A percentile compares a stretch with the other conserved stretches of the same genome.
Evolutionary conservation across 2,329 filamentous ascomycete species (phyloP).

Genomic region (Myriosclerotinia curreyana): DNA sequence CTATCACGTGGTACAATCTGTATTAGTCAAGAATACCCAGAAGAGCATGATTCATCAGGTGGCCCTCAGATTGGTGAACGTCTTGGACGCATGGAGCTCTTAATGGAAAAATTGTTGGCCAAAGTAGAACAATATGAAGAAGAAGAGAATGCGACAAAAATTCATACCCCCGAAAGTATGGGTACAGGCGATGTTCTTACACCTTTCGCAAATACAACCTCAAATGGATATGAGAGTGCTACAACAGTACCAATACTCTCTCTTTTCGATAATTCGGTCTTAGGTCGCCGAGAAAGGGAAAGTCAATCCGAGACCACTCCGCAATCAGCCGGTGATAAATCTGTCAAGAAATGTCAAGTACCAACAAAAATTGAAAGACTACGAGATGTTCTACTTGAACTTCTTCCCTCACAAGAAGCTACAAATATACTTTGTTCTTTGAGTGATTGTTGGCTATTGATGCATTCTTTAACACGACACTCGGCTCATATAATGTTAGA

Average conservation of each 20-base stretch:
- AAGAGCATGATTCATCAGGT: constrained; percentile 34
- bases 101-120: constrained; percentile 35
- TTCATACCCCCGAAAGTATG: constrained; percentile 35
- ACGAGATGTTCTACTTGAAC: constrained; percentile 33
- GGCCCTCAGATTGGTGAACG: constrained; percentile 36
- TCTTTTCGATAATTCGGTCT: constrained; percentile 36
- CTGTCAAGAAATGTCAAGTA: constrained; percentile 26
- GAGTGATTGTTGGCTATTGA: constrained; percentile 33
- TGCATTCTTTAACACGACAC: constrained; percentile 30
- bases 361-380: constrained; percentile 34
- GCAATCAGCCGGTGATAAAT: constrained; percentile 18
- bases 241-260: constrained; percentile 33
- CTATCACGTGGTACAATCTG: constrained; percentile 41
- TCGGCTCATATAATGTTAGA: constrained; percentile 14
- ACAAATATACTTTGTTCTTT: constrained; percentile 31
- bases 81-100: constrained; percentile 35
- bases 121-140: constrained; percentile 37
- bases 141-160: constrained; percentile 33
- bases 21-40: constrained; percentile 38
- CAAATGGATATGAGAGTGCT: constrained; percentile 25
- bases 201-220: constrained; percentile 25
- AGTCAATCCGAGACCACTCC: constrained; percentile 27
- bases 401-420: constrained; percentile 36
- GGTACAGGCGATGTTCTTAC: constrained; percentile 34
- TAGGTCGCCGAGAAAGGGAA: constrained; percentile 31